These are phyloP conservation scores for Syzygium grande DNA, from an alignment of 345 rosid species.

Conservation along the genomic window DNA sequence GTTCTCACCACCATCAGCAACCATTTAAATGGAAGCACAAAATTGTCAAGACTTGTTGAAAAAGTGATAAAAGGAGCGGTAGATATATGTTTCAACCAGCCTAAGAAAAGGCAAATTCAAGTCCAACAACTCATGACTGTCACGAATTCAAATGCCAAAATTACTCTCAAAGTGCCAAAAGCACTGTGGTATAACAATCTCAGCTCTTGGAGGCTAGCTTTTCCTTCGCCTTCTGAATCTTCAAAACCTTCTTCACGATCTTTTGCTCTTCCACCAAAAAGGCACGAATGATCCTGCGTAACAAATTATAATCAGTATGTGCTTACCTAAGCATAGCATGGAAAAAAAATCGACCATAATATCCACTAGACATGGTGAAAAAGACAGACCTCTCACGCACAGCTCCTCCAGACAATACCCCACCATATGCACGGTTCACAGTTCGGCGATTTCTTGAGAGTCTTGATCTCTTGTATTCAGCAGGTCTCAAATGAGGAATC, in stretches of 20 bases:
- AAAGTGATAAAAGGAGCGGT: background rate
- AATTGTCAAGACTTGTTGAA: background rate
- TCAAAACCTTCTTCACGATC: conserved; percentile 7
- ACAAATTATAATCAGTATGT: background rate
- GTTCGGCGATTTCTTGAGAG: background rate
- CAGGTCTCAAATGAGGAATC: background rate
- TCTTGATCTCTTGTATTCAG: background rate
- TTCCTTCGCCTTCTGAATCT: conserved; percentile 1
- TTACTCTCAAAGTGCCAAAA: background rate
- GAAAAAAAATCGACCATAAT: background rate
- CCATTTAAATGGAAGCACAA: background rate
- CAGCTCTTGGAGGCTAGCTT: conserved; percentile 1
- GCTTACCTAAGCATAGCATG: background rate
- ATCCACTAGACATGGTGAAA: background rate
- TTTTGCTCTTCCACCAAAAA: conserved; percentile 8
- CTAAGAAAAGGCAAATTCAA: background rate
- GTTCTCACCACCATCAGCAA: background rate
- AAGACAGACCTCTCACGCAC: background rate
- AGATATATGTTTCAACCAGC: background rate
- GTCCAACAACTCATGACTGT: background rate
- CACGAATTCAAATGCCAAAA: background rate
- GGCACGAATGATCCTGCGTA: background rate
- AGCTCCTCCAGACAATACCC: background rate
- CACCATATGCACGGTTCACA: background rate
- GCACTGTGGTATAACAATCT: background rate